Percentiles rank a stretch among this genome's conserved stretches.
These are phyloP conservation scores for Claviceps sp. DNA, from an alignment of 2,329 filamentous ascomycete genomes.

Conservation along the genomic window DNA sequence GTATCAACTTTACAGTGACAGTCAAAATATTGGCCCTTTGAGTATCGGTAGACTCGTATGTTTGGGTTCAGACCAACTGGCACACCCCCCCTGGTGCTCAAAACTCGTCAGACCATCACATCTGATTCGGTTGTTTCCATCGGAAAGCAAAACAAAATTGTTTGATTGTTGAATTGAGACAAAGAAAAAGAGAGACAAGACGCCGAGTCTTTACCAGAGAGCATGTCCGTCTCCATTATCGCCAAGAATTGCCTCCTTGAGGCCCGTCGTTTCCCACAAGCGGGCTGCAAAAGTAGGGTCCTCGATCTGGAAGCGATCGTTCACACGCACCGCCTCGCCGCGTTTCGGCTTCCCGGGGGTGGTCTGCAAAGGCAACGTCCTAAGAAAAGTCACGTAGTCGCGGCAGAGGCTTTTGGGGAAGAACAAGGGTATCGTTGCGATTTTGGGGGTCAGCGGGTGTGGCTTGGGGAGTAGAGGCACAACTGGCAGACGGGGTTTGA, in stretches of 20 bases:
- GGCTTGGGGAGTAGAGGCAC: slow-evolving; percentile 48
- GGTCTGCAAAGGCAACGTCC: slow-evolving; percentile 55
- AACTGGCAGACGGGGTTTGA: slow-evolving; percentile 55
- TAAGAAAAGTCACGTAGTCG: slow-evolving; percentile 61
- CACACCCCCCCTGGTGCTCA: slow-evolving; percentile 57
- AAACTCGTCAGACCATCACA: neutral
- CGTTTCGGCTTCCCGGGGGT: slow-evolving; percentile 68
- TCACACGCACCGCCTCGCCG: slow-evolving; percentile 71
- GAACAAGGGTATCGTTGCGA: slow-evolving; percentile 60
- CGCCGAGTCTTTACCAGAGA: slow-evolving; percentile 29
- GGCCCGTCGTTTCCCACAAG: slow-evolving; percentile 64
- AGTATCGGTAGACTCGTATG: slow-evolving; percentile 81
- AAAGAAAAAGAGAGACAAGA: slow-evolving; percentile 3
- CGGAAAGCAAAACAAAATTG: too few relatives aligned
- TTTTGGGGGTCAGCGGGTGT: slow-evolving; percentile 41
- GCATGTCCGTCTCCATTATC: slow-evolving; percentile 17
- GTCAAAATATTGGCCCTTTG: slow-evolving; percentile 78
- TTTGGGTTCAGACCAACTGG: slow-evolving; percentile 78
- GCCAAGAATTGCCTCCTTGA: slow-evolving; percentile 46
- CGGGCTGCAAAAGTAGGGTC: slow-evolving; percentile 61
- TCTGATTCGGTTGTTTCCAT: neutral
- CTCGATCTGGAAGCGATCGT: slow-evolving; percentile 76
- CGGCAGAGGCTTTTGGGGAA: slow-evolving; percentile 65
- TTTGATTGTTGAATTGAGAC: too few relatives aligned
- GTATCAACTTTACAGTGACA: slow-evolving; percentile 49